Evolutionary conservation across 2,329 filamentous ascomycete genomes (phyloP).

Genomic region (Alternaria triticimaculans): DNA sequence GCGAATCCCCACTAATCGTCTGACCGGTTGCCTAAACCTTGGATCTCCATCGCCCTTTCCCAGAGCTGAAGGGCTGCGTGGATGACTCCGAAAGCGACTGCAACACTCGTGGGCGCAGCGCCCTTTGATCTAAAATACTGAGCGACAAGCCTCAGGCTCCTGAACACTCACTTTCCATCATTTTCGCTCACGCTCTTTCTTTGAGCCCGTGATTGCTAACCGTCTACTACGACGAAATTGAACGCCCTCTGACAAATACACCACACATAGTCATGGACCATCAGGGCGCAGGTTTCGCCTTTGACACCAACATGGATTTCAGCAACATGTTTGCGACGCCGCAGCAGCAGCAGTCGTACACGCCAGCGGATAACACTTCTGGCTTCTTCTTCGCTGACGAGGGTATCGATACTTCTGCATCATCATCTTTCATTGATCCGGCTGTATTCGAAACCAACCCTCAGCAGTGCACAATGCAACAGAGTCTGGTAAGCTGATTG

Average conservation of each 20-base stretch:
- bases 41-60: conserved; percentile 21
- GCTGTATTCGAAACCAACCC: conserved; percentile 26
- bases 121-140: conserved; percentile 36
- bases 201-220: conserved; percentile 30
- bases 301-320: conserved; percentile 44
- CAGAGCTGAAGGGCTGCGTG: conserved; percentile 20
- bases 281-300: conserved; percentile 41
- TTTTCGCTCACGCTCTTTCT: conserved; percentile 26
- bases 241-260: conserved; percentile 29
- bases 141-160: conserved; percentile 37
- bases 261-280: conserved; percentile 28
- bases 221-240: conserved; percentile 11
- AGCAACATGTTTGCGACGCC: conserved; percentile 33
- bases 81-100: conserved; percentile 22
- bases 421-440: conserved; percentile 27
- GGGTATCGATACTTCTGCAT: conserved; percentile 40
- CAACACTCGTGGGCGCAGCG: conserved; percentile 19
- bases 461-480: conserved; percentile 32
- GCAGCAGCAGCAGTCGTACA: conserved; percentile 22
- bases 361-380: conserved; percentile 42
- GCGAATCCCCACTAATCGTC: conserved; percentile 15
- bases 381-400: conserved; percentile 44
- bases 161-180: conserved; percentile 41
- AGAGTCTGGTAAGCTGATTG: conserved; percentile 37
- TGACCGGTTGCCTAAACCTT: conserved; percentile 24